Evolutionary conservation across 2,329 filamentous ascomycete genomes (phyloP).

Genomic region (Colletotrichum acutatum): DNA sequence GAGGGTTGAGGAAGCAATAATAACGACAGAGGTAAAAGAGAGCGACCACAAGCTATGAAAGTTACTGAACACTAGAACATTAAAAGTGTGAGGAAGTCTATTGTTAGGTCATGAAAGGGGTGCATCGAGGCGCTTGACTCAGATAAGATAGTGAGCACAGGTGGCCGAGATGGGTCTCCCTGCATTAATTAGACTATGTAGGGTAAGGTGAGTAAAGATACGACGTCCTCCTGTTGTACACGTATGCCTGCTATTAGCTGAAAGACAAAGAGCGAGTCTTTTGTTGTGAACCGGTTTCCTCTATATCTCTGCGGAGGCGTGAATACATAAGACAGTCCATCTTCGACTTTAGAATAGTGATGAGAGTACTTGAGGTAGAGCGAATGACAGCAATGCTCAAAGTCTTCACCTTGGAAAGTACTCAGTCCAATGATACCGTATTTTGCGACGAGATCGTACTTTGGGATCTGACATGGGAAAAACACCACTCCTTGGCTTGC

Average conservation of each 20-base stretch:
- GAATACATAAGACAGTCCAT: too few relatives aligned
- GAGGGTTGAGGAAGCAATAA: neutral
- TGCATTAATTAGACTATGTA: neutral
- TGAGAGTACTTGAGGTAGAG: too few relatives aligned
- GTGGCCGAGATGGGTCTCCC: neutral
- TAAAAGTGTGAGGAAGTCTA: neutral
- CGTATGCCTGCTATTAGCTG: too few relatives aligned
- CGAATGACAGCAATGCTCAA: neutral
- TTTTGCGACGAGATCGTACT: neutral
- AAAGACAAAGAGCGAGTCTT: too few relatives aligned
- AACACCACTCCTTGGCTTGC: neutral
- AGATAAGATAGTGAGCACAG: constrained; percentile 17
- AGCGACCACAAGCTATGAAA: neutral
- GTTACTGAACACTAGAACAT: neutral
- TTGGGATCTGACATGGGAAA: neutral
- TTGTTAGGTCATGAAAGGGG: neutral
- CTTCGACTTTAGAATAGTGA: too few relatives aligned
- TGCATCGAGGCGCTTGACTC: neutral
- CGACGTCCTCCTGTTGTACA: neutral
- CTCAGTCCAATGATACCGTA: neutral
- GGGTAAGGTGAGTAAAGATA: too few relatives aligned
- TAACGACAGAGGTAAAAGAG: neutral
- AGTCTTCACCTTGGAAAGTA: neutral
- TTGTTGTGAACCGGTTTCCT: too few relatives aligned
- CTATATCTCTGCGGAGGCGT: too few relatives aligned